Conservation (phyloP, 2,329 filamentous ascomycete species). For the Coleophoma crateriformis region DNA sequence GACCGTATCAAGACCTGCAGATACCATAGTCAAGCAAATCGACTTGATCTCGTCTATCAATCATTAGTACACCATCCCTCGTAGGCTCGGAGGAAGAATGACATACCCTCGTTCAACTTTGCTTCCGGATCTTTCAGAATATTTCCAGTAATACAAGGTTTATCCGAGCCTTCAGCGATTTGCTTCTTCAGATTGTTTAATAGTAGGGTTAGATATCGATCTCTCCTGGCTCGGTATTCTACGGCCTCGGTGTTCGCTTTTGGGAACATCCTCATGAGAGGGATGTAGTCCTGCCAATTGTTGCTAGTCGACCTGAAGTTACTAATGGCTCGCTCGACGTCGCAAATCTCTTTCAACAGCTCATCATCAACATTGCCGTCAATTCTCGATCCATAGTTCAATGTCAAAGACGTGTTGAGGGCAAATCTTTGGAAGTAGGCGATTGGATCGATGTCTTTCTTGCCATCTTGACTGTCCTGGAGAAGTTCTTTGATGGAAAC, state of each 20-base stretch:
- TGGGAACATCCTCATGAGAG: conserved; percentile 60
- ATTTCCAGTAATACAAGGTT: conserved; percentile 64
- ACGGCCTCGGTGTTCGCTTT: conserved; percentile 56
- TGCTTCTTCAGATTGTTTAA: conserved; percentile 53
- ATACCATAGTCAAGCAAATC: conserved; percentile 78
- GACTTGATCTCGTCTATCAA: conserved; percentile 66
- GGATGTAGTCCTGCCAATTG: conserved; percentile 84
- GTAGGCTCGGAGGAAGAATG: not conserved
- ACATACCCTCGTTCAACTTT: conserved; percentile 59
- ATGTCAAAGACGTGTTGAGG: conserved; percentile 69
- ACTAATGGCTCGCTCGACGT: conserved; percentile 70
- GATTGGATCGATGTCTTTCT: conserved; percentile 61
- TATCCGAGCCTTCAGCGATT: conserved; percentile 57
- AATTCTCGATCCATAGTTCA: conserved; percentile 77
- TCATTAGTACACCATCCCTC: conserved; percentile 27
- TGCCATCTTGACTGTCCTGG: conserved; percentile 55
- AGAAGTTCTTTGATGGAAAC: conserved; percentile 69
- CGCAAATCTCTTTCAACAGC: conserved; percentile 66
- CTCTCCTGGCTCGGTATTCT: conserved; percentile 62
- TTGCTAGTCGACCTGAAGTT: conserved; percentile 75
- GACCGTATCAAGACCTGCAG: conserved; percentile 75
- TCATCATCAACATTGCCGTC: conserved; percentile 62
- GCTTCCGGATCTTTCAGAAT: conserved; percentile 57
- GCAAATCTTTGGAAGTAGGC: conserved; percentile 72
- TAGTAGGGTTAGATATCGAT: conserved; percentile 58